Evolutionary conservation across 139 green algal species (phyloP).

Genomic region (Coelastrella sp.): DNA sequence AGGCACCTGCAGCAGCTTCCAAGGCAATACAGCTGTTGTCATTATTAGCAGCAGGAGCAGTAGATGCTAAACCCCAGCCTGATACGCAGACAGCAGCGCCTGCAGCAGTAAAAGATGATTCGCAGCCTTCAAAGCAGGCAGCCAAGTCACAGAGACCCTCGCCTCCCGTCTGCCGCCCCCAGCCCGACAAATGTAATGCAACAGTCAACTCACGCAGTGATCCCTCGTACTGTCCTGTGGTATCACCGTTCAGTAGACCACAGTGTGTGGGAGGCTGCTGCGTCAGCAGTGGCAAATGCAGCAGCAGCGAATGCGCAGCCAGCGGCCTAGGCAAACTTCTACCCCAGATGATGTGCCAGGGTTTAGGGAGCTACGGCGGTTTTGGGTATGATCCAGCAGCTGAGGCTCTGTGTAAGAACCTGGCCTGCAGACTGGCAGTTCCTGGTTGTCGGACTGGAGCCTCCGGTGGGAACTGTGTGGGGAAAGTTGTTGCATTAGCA

Average conservation of each 20-base stretch:
- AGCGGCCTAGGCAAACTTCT: neutral
- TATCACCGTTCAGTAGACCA: slow-evolving; percentile 4
- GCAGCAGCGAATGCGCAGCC: neutral
- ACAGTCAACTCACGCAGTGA: neutral
- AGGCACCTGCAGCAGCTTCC: slow-evolving; percentile 15
- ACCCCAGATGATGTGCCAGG: neutral
- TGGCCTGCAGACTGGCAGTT: slow-evolving; percentile 30
- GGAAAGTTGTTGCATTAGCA: slow-evolving; percentile 31
- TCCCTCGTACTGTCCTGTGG: slow-evolving; percentile 5
- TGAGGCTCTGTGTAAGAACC: neutral
- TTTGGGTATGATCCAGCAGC: neutral
- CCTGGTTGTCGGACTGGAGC: slow-evolving; percentile 21
- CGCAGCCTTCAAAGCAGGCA: no score
- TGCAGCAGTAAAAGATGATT: no score
- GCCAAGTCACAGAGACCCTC: no score
- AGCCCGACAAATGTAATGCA: neutral
- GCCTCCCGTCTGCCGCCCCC: neutral
- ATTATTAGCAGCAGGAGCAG: no score
- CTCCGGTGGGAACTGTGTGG: slow-evolving; percentile 28
- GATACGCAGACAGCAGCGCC: no score
- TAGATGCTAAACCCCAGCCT: no score
- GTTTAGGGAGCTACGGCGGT: neutral
- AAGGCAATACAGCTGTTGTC: neutral
- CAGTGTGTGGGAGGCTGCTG: slow-evolving; percentile 7
- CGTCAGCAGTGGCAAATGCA: slow-evolving; percentile 21